Base-by-base conservation (phyloP, 495 filamentous ascomycete species). In the Talaromyces proteolyticus region DNA sequence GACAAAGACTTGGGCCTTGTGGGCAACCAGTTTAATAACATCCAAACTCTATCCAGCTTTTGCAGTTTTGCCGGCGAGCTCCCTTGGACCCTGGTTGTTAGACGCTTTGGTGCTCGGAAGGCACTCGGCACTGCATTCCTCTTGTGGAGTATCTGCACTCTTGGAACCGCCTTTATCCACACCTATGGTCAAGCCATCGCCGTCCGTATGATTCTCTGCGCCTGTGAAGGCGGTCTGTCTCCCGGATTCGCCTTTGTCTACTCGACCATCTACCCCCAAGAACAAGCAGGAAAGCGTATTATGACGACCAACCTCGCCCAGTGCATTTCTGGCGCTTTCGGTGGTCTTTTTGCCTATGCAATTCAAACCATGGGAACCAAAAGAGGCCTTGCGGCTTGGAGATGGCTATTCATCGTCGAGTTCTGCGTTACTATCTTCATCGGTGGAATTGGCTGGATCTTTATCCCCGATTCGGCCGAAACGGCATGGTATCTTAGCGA, bases 391-490 rank as follows among this genome's bases (percentile, higher is more conserved):
- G 44, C 44, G 2, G 24, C 44, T 12, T 47, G 24, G 44, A 34
- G 44, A 47, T 47, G 24, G 44, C 29, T 47, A 36, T 47, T 47
- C 24, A 47, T 47, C 10, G 24, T 47, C 23, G 44, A 47, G 19
- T 47, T 47, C 29, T 47, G 44, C 29, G 3, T 47, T 18, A 47
- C 44, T 47, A 19, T 37, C 2, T 24, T 47, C 18, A 26, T 47
- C 19, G 44, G 44, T 19, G 93, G 93, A 66, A 89, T 98, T 87
- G 92, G 96, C 66, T 98, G 94, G 93, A 96, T 98, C 78, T 96
- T 98, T 79, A 75, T 98, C 41, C 93, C 93, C 2, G 91, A 89
- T 4, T 85, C 88, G 5, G 43, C 44, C 23, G 44, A 36, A 37
- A 47, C 44, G 20, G 24, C 44, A 17, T 47, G 44, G 42, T 47